These are phyloP conservation scores for Zizania palustris DNA, from an alignment of 202 grass and related monocot genomes.

Conservation along the genomic window DNA sequence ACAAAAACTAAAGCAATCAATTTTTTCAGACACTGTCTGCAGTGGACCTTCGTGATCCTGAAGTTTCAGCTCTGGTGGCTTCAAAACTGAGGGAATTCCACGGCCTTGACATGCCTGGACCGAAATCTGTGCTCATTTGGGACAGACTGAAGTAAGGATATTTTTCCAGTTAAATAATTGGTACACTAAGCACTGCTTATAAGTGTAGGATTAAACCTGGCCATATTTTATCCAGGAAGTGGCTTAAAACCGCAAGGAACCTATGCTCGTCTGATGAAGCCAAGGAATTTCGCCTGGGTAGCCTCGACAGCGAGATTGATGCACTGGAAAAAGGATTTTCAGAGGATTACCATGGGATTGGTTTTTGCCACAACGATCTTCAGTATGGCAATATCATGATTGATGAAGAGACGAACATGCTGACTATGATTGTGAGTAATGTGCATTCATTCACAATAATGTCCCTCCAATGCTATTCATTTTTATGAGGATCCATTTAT, in stretches of 20 bases:
- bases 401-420: constrained; percentile 80
- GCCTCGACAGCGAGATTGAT: constrained; percentile 65
- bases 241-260: constrained; percentile 73
- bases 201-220: constrained; percentile 10
- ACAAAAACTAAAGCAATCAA: constrained; percentile 12
- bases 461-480: constrained; percentile 3
- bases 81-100: constrained; percentile 93
- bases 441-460: constrained; percentile 19
- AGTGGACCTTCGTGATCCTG: constrained; percentile 71
- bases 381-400: constrained; percentile 99
- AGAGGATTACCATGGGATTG: constrained; percentile 61
- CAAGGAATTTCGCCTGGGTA: constrained; percentile 70
- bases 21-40: constrained; percentile 83
- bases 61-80: constrained; percentile 75
- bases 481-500: too few species aligned
- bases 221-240: constrained; percentile 56
- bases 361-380: constrained; percentile 98
- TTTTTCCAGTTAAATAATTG: constrained; percentile 23
- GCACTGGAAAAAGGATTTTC: constrained; percentile 65
- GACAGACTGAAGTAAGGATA: constrained; percentile 73
- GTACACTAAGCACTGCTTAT: not conserved
- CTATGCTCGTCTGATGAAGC: constrained; percentile 64
- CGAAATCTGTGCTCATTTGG: constrained; percentile 75
- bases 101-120: constrained; percentile 90
- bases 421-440: constrained; percentile 89